Conservation (phyloP, 2,329 filamentous ascomycete genomes). For the Cryphonectria parasitica region DNA sequence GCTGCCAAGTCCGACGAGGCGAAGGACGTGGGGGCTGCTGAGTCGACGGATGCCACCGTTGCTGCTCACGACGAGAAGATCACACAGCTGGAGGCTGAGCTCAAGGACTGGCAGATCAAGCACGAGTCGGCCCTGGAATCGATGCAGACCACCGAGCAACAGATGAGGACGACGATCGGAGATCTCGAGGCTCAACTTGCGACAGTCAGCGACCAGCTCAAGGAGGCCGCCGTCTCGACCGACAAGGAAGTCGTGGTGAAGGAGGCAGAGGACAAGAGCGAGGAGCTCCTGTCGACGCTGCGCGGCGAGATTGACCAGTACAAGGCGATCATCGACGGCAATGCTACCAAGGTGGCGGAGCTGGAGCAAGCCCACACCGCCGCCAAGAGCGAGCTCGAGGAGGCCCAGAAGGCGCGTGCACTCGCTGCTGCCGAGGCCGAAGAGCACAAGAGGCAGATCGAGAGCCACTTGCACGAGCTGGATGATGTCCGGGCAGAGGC, state of each 20-base stretch:
- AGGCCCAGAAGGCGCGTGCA: conserved; percentile 64
- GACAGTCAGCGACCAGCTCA: conserved; percentile 21
- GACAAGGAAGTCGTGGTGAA: conserved; percentile 43
- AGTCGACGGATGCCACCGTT: conserved; percentile 35
- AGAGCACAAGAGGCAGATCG: conserved; percentile 41
- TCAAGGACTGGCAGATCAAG: conserved; percentile 75
- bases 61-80: conserved; percentile 61
- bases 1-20: conserved; percentile 15
- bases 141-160: conserved; percentile 72
- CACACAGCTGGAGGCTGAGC: conserved; percentile 69
- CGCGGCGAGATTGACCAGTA: conserved; percentile 81
- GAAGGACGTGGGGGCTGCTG: conserved; percentile 39
- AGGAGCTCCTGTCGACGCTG: conserved; percentile 63
- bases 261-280: conserved; percentile 58
- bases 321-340: conserved; percentile 71
- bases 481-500: conserved; percentile 66
- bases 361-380: conserved; percentile 73
- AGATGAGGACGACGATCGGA: conserved; percentile 72
- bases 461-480: conserved; percentile 59
- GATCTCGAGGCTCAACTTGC: conserved; percentile 66
- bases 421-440: conserved; percentile 50
- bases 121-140: conserved; percentile 72
- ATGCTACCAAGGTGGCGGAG: conserved; percentile 70
- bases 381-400: conserved; percentile 69
- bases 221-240: conserved; percentile 12